phyloP scores from a whole-genome alignment of 768 basidiomycete genomes.

The Lentinula detonsa region DNA sequence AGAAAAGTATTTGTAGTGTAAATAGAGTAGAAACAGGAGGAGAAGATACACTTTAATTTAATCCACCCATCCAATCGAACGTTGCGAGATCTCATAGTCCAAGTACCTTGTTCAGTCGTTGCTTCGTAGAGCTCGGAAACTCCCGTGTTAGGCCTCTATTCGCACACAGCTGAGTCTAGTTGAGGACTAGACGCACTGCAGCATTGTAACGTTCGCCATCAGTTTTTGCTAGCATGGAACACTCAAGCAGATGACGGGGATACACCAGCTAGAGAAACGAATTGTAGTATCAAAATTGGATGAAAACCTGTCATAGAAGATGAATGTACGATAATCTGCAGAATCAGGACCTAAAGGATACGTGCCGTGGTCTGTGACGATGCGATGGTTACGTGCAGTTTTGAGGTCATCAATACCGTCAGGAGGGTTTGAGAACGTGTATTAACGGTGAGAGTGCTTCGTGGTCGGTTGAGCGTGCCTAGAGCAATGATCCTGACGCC shows the following conservation, averaged over 20 bases:
- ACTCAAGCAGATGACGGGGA: neutral
- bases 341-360: slow-evolving; percentile 30
- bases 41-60: too few species aligned
- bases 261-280: slow-evolving; percentile 3
- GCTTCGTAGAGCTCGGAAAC: too few species aligned
- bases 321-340: slow-evolving; percentile 8
- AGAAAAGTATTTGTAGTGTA: too few species aligned
- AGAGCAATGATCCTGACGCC: slow-evolving; percentile 72
- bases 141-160: too few species aligned
- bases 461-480: slow-evolving; percentile 56
- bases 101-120: too few species aligned
- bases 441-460: slow-evolving; percentile 53
- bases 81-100: too few species aligned
- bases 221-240: too few species aligned
- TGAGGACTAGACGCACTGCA: too few species aligned
- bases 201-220: too few species aligned
- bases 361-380: slow-evolving; percentile 36
- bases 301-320: neutral
- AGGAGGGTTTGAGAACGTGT: slow-evolving; percentile 61
- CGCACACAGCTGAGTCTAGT: too few species aligned
- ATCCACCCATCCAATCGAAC: too few species aligned
- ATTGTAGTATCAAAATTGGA: neutral
- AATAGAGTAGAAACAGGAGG: too few species aligned
- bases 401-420: slow-evolving; percentile 36
- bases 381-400: slow-evolving; percentile 8